Evolutionary conservation across 1,284 basidiomycete species (phyloP), one percentile per base, ranked within the genome.

Genomic region (Marasmius tenuissimus): DNA sequence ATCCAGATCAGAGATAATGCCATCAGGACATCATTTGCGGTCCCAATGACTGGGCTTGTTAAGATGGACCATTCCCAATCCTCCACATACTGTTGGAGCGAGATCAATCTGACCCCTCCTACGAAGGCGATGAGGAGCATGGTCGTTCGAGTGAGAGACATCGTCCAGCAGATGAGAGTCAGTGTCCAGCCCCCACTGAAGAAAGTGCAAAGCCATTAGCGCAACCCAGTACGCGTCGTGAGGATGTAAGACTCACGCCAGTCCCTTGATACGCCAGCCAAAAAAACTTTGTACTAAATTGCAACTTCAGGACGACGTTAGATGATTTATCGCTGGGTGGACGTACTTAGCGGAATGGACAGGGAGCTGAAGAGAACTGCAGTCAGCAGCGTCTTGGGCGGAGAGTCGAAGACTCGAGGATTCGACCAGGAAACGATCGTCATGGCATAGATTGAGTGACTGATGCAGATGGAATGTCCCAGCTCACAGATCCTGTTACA

Each of bases 391-490:
- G 40, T 42, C 6, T 42, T 42, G 40, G 40, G 40, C 6, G 40
- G 40, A 42, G n/a, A 12, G n/a, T 12, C n/a, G 40, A 42, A n/a
- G 40, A 42, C n/a, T 42, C n/a, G 40, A 3, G 40, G 40, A 42
- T 42, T 6, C 11, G 40, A 42, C 40, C 40, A 42, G 40, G 6
- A 42, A 42, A 50, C 48, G 27, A 61, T 53, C 11, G 52, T 61
- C 27, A 48, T 49, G 27, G 35, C 40, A 39, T 61, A 61, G 35
- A 61, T 22, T 8, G 53, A 40, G 51, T 61, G 60, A 20, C 39
- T 56, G 33, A 57, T 57, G 22, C 60, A 61, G 8, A 61, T 57
- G 1, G 60, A 55, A 40, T 61, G 60, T 16, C 60, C 60, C 14
- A 61, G 42, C 18, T 61, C 60, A 18, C 54, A 20, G 9, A 61